Evolutionary conservation across 108 stramenopile genomes (phyloP).

Genomic region (Mediolabrus comicus): DNA sequence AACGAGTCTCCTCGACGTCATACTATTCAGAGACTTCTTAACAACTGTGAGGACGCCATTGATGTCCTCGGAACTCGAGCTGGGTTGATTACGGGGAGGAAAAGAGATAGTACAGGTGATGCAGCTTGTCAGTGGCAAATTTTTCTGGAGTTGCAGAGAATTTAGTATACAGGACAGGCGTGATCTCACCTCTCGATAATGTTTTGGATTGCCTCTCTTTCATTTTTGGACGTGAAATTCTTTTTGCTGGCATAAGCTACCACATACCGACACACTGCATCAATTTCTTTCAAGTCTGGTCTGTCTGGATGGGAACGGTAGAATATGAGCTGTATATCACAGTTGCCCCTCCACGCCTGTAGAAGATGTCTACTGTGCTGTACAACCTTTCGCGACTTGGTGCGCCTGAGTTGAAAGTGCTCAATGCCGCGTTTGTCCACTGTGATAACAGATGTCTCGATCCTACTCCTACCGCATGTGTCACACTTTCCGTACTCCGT

Average conservation of each 20-base stretch:
- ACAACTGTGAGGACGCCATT: too few species aligned
- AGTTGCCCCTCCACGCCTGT: not conserved
- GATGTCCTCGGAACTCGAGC: too few species aligned
- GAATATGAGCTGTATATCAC: not conserved
- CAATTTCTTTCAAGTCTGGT: conserved; percentile 4
- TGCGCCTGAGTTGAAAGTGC: conserved; percentile 2
- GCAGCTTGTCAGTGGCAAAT: too few species aligned
- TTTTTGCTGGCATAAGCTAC: conserved; percentile 13
- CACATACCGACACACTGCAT: not conserved
- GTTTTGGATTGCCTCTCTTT: not conserved
- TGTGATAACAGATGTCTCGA: not conserved
- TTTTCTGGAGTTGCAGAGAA: too few species aligned
- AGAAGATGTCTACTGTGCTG: conserved; percentile 3
- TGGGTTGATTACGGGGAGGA: too few species aligned
- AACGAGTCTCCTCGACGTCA: too few species aligned
- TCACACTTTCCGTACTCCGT: not conserved
- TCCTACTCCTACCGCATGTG: not conserved
- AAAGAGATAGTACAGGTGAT: too few species aligned
- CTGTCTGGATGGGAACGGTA: not conserved
- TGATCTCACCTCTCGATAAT: not conserved
- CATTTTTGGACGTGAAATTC: not conserved
- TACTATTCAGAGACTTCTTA: too few species aligned
- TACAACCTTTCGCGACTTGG: not conserved
- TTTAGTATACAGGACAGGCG: too few species aligned
- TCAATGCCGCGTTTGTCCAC: not conserved